These are phyloP conservation scores for Clonostachys solani DNA, from an alignment of 2,329 filamentous ascomycete genomes.

Conservation along the genomic window DNA sequence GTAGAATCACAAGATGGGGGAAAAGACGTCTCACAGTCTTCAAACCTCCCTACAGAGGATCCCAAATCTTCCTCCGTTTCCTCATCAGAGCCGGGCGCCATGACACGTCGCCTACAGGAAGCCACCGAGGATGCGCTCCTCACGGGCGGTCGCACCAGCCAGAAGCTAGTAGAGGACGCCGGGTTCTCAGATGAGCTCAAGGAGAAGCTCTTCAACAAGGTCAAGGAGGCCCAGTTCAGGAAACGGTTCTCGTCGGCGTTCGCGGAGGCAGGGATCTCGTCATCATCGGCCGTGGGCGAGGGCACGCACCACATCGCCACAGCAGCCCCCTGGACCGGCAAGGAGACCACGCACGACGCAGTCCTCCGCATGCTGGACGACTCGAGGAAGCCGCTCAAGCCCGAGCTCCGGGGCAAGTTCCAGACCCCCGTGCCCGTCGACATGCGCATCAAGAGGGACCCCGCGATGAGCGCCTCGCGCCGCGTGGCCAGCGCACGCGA, in stretches of 20 bases:
- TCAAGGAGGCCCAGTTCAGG: constrained; percentile 51
- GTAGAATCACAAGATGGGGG: background rate
- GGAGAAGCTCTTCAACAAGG: constrained; percentile 48
- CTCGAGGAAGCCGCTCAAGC: constrained; percentile 64
- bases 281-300: constrained; percentile 56
- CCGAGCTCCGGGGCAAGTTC: constrained; percentile 39
- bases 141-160: constrained; percentile 55
- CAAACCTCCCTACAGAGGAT: no score
- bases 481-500: constrained; percentile 53
- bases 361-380: constrained; percentile 84
- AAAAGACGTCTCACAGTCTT: background rate
- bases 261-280: constrained; percentile 39
- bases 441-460: constrained; percentile 38
- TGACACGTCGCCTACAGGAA: constrained; percentile 55
- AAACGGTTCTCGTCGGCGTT: constrained; percentile 44
- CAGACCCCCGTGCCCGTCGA: constrained; percentile 43
- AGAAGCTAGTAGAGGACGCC: constrained; percentile 54
- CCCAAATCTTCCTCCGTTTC: background rate
- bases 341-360: constrained; percentile 69
- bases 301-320: constrained; percentile 50
- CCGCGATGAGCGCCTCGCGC: constrained; percentile 34
- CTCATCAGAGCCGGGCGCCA: constrained; percentile 29
- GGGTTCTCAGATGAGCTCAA: constrained; percentile 63
- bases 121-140: constrained; percentile 60
- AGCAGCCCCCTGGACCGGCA: constrained; percentile 72